phyloP scores from a whole-genome alignment of 1,139 yeast species.

The Geotrichum australiense region DNA sequence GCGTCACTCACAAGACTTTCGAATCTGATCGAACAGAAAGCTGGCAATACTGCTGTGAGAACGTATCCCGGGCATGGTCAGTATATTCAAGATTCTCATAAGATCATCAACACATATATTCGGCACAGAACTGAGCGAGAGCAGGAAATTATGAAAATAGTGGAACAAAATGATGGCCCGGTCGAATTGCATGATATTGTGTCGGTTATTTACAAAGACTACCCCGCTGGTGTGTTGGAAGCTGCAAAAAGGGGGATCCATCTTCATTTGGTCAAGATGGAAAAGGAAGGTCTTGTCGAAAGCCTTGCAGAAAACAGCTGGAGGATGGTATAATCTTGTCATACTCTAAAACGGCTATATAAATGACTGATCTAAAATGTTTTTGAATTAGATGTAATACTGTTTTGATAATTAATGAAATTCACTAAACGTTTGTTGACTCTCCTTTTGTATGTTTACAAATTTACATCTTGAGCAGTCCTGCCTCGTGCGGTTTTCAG shows the following conservation, averaged over 20 bases:
- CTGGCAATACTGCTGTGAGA: conserved; percentile 9
- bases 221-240: conserved; percentile 25
- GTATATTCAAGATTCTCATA: conserved; percentile 30
- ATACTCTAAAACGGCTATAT: no score
- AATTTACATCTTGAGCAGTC: no score
- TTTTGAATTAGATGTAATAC: no score
- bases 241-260: conserved; percentile 33
- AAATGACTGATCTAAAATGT: no score
- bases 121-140: conserved; percentile 35
- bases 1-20: conserved; percentile 29
- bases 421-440: no score
- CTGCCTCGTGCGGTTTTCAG: no score
- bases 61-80: conserved; percentile 39
- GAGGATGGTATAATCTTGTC: no score
- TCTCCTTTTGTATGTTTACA: no score
- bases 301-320: conserved; percentile 5
- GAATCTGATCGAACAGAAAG: conserved; percentile 18
- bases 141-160: conserved; percentile 27
- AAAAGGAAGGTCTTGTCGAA: conserved; percentile 21
- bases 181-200: conserved; percentile 26
- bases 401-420: no score
- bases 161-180: conserved; percentile 14
- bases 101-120: conserved; percentile 32
- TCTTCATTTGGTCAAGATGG: conserved; percentile 32
- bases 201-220: conserved; percentile 29